Base-by-base conservation (phyloP, 257 asterid genomes). In the Penstemon barbatus region DNA sequence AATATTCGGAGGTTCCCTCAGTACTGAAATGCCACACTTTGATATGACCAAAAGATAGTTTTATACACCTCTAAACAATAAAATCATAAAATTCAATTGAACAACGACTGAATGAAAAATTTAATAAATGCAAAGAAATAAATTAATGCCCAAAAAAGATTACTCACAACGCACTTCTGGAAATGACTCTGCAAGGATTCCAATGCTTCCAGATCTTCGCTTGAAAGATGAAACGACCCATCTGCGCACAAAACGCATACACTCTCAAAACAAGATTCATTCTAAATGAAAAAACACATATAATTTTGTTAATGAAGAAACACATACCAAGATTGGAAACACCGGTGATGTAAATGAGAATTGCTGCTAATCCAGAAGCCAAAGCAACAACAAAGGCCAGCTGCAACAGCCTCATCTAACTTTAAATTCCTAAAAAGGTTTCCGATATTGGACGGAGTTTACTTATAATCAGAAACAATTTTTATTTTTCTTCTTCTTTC, bases 121-220 rank as follows among this genome's bases (percentile, higher is more conserved):
- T 25, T 25, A 25, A 25, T 25, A 25, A 25, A 25, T 25, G 33
- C 65, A 33, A 49, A 57, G 5, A 12, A 59, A 51, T 69, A 25
- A 25, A 25, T 2, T 25, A 25, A 25, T 25, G 33, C 2, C 33
- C 2, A 25, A 25, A 25, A 25, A 25, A 25, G 33, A 25, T 25
- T 25, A 80, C 96, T 83, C 72, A 91, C 97, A 86, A 91, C 96
- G 66, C 98, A 91, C 84, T 85, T 84, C 75, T 78, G 81, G 79
- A 91, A 91, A 57, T 79, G 79, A 63, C 64, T 55, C 75, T 77
- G 95, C 69, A 91, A 78, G 39, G 89, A 74, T 69, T 64, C 72
- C 77, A 91, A 74, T n/a, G 98, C 91, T 40, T 85, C 86, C 73
- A 81, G 73, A 78, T 89, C 98, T 68, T 84, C 86, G 45, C 63